Conservation (phyloP, 2,329 filamentous ascomycete genomes). For the Ceratocystis cubensis region DNA sequence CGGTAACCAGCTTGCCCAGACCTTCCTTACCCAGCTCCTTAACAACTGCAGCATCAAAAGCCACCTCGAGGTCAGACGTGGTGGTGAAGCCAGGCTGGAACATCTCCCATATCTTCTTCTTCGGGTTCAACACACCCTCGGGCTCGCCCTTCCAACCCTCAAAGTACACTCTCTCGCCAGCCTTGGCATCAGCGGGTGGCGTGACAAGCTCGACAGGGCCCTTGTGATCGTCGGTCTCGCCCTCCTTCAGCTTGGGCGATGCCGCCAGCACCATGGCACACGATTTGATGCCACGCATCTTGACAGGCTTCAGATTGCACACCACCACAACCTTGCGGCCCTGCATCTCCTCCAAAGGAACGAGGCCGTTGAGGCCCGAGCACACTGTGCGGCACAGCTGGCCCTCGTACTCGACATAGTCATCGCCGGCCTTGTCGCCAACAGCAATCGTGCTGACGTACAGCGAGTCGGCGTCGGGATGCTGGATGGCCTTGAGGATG, state of each 20-base stretch:
- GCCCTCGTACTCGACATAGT: conserved; percentile 83
- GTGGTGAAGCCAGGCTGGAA: conserved; percentile 96
- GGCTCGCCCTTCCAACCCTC: conserved; percentile 90
- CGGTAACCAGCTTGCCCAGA: conserved; percentile 57
- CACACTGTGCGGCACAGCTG: conserved; percentile 90
- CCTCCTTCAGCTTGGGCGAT: conserved; percentile 69
- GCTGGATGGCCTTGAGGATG: conserved; percentile 88
- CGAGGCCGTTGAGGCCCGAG: conserved; percentile 85
- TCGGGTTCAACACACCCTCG: conserved; percentile 87
- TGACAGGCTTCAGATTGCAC: conserved; percentile 97
- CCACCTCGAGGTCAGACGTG: conserved; percentile 66
- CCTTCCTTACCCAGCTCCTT: conserved; percentile 63
- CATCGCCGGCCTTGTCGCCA: conserved; percentile 76
- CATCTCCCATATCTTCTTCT: conserved; percentile 99
- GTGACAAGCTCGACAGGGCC: conserved; percentile 85
- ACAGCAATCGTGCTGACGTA: conserved; percentile 93
- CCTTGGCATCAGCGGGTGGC: conserved; percentile 64
- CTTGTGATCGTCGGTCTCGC: conserved; percentile 72
- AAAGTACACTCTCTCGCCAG: conserved; percentile 82
- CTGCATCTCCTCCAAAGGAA: conserved; percentile 94
- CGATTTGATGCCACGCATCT: conserved; percentile 79
- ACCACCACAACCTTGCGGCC: conserved; percentile 88
- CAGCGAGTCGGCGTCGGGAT: conserved; percentile 92
- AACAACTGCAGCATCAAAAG: conserved; percentile 68
- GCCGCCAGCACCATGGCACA: conserved; percentile 89